Evolutionary conservation across 352 stramenopile genomes (phyloP), one percentile per base, ranked within the genome.

Genomic region (Plasmopara muralis): DNA sequence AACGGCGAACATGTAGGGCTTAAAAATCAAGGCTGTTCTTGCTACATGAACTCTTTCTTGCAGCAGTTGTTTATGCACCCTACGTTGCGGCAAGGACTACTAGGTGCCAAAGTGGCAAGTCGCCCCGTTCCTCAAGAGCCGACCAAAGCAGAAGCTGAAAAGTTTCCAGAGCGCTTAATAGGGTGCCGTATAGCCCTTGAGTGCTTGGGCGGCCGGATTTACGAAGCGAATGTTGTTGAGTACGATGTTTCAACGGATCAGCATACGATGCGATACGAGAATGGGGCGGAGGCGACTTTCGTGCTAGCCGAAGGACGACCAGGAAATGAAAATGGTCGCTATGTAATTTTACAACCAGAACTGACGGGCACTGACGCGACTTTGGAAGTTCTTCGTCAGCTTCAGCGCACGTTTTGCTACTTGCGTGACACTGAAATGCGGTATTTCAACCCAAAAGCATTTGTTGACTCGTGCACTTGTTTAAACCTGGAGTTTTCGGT

Each of bases 31-130:
- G 97, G 97, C 43, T 98, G 95, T 65, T 99, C 97, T 8, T 99
- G 97, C 77, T 99, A 99, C 79, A 99, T 99, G 92, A 99, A 99
- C 64, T 98, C 94, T 0, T 90, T 99, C 14, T 72, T 99, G 14
- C 97, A 99, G 66, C 95, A 99, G 57, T 65, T 99, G 9, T 99
- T 95, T 53, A 95, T 95, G 78, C 78, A 93, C 39, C 74, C 78
- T 3, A 87, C 70, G 8, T 64, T 97, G 25, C 68, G 80, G 2
- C 74, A 91, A 64, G 86, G 84, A 12, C 50, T 96, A 30, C 29
- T 96, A 43, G 68, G 70, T 15, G 84, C 84, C 10, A 73, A 88
- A 44, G 82, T 95, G 10, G 47, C 72, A 37, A 64, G 76, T 35
- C 68, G 71, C 9, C 66, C 70, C 12, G 73, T 68, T 29, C 65